Base-by-base conservation (phyloP, 2,329 filamentous ascomycete species). In the Xylariaceae sp. region DNA sequence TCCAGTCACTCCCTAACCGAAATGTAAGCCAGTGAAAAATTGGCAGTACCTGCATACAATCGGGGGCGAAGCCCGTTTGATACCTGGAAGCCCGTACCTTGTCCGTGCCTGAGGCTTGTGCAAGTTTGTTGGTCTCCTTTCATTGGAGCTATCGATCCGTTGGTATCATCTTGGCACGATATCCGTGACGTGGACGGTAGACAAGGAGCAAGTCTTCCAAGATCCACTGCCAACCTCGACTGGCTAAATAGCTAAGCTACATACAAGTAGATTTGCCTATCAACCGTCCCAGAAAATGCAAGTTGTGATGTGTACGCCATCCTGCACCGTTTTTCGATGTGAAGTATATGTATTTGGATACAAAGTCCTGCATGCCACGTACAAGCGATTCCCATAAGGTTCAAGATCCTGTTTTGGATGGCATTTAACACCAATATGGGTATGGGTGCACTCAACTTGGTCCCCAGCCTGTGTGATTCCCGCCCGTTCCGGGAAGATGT, bases 21-120 rank as follows among this genome's bases (percentile, higher is more conserved):
- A 40, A 38, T 23, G 13, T 16, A 17, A 14, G 13, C 31, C 39
- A 38, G 23, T 40, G 7, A 38, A 46, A 45, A 36, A 50, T 33
- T 39, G 46, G 41, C 43, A 49, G 51, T 54, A 55, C 53, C 53
- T 55, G 51, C 53, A 54, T 55, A 46, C 17, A 43, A 34, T 36
- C 36, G 31, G 40, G 29, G 24, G 37, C 34, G n/a, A 17, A 36
- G 32, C 24, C 17, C 15, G 26, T 23, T 13, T 33, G 29, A 36
- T 23, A 32, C 27, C 13, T 31, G 29, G 40, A 24, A 11, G 21
- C 7, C 21, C 7, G 21, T 24, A 24, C 21, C 21, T 24, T 24
- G 11, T 24, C 11, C 11, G 7, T 24, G 6, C 21, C 6, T 7
- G 21, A 7, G 11, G 7, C 21, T 24, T 24, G 11, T 24, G 21